Conservation (phyloP, 139 green algal genomes). For the Trebouxia sp. region DNA sequence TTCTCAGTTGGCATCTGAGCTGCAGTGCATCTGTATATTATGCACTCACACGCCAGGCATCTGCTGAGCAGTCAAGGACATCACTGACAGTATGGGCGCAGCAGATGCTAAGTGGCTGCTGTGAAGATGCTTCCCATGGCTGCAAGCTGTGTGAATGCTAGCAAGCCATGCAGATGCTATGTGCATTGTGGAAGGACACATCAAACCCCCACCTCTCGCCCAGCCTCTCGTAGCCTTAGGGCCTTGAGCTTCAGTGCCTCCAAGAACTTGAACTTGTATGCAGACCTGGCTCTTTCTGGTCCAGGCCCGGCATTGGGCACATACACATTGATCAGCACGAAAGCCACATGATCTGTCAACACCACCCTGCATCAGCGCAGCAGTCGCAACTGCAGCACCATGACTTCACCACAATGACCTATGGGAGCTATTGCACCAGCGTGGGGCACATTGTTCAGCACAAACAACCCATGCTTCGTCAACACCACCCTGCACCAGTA, state of each 20-base stretch:
- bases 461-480: no score
- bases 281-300: slow-evolving; percentile 40
- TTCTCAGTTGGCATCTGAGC: no score
- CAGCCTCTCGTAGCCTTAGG: slow-evolving; percentile 41
- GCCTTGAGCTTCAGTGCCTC: slow-evolving; percentile 46
- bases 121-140: not conserved
- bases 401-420: no score
- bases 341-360: slow-evolving; percentile 61
- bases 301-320: slow-evolving; percentile 78
- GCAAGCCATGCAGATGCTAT: not conserved
- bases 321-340: slow-evolving; percentile 52
- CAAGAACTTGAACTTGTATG: slow-evolving; percentile 71
- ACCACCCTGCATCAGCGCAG: slow-evolving; percentile 41
- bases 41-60: no score
- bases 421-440: no score
- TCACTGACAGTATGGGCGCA: not conserved
- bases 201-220: slow-evolving; percentile 46
- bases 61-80: no score
- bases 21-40: not conserved
- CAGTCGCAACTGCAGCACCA: no score
- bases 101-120: not conserved
- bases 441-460: no score
- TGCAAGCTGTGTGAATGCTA: not conserved
- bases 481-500: no score
- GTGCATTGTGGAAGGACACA: not conserved